phyloP scores from a whole-genome alignment of 371 early-diverging fungal species.

The Mucor racemosus region DNA sequence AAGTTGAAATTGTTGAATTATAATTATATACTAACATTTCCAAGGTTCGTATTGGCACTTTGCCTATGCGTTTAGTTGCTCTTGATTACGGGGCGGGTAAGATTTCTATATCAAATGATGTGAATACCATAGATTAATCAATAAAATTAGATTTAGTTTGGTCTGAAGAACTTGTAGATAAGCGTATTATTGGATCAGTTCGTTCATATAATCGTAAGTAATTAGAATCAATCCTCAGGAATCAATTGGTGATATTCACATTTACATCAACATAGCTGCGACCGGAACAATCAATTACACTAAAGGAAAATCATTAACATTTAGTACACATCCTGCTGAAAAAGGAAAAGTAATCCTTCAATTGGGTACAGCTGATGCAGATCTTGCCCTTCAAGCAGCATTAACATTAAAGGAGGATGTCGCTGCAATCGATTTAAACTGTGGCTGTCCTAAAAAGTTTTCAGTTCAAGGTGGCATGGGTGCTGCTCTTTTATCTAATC shows the following conservation, averaged over 20 bases:
- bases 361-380: slow-evolving; percentile 85
- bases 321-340: slow-evolving; percentile 71
- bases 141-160: slow-evolving; percentile 80
- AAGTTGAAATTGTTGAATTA: slow-evolving; percentile 6
- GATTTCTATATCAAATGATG: not conserved
- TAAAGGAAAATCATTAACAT: slow-evolving; percentile 59
- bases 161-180: slow-evolving; percentile 91
- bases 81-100: slow-evolving; percentile 89
- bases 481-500: slow-evolving; percentile 86
- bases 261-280: slow-evolving; percentile 37
- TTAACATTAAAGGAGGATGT: slow-evolving; percentile 83
- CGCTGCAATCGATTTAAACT: slow-evolving; percentile 92
- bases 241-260: no score
- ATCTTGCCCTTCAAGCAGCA: slow-evolving; percentile 89
- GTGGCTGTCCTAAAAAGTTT: slow-evolving; percentile 97
- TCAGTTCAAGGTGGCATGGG: slow-evolving; percentile 97
- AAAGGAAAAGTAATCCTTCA: slow-evolving; percentile 74
- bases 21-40: not conserved
- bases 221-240: not conserved
- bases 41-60: slow-evolving; percentile 83
- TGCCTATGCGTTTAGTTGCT: slow-evolving; percentile 86
- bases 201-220: slow-evolving; percentile 73
- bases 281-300: slow-evolving; percentile 75
- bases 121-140: not conserved
- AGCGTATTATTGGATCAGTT: slow-evolving; percentile 79